Evolutionary conservation across 306 rosid genomes (phyloP).

Genomic region (Geum urbanum): DNA sequence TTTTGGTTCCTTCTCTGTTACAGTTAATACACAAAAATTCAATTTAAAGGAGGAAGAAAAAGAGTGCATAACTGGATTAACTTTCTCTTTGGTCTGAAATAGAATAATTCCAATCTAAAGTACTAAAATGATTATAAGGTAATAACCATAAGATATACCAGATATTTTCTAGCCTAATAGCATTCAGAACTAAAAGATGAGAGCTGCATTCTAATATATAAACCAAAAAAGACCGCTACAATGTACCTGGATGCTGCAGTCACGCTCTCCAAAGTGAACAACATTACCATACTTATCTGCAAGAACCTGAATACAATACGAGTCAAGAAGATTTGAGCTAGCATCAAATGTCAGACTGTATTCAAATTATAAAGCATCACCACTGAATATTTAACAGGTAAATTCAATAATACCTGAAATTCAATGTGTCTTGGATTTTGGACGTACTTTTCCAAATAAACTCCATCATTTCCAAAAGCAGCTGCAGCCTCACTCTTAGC

Average conservation of each 20-base stretch:
- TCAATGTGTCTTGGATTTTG: constrained; percentile 98
- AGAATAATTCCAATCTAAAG: neutral
- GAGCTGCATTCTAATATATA: constrained; percentile 26
- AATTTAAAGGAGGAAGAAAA: neutral
- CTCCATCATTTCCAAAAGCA: constrained; percentile 98
- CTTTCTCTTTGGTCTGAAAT: neutral
- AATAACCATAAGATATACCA: neutral
- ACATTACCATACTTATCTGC: constrained; percentile 92
- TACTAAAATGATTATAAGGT: neutral
- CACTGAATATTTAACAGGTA: neutral
- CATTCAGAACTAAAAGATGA: constrained; percentile 5
- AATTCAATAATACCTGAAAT: constrained; percentile 62
- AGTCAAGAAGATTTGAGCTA: neutral
- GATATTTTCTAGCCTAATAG: neutral
- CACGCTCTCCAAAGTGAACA: constrained; percentile 98
- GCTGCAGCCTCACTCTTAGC: constrained; percentile 99
- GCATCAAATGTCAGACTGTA: constrained; percentile 5
- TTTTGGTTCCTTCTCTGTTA: constrained; percentile 88
- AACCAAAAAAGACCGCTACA: constrained; percentile 14
- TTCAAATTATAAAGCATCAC: neutral
- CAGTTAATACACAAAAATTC: neutral
- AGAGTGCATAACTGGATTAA: neutral
- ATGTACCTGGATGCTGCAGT: constrained; percentile 95
- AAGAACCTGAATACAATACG: constrained; percentile 60
- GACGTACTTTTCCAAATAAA: constrained; percentile 91